A percentile compares a stretch with the other conserved stretches of the same genome.
Conservation (phyloP, 2,329 filamentous ascomycete genomes). For the Alternaria longipes region DNA sequence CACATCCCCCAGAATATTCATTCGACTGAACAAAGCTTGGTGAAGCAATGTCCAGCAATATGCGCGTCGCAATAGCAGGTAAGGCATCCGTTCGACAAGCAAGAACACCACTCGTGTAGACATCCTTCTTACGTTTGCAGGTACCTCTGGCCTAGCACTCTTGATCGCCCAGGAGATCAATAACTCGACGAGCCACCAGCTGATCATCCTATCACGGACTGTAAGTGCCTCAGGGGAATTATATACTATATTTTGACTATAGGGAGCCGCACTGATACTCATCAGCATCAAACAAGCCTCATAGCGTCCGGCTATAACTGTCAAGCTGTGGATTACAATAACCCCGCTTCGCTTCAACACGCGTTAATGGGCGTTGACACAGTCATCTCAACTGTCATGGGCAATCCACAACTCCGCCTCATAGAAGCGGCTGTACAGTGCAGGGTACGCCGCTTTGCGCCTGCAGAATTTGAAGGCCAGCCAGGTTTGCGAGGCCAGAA, state of each 20-base stretch:
- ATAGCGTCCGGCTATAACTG: constrained; percentile 70
- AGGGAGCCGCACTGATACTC: constrained; percentile 18
- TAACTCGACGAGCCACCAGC: constrained; percentile 69
- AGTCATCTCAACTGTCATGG: constrained; percentile 77
- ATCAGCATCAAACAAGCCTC: constrained; percentile 64
- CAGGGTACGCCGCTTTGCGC: constrained; percentile 74
- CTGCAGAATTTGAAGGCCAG: constrained; percentile 77
- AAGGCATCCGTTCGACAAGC: not conserved
- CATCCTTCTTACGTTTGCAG: constrained; percentile 32
- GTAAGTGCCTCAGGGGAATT: constrained; percentile 54
- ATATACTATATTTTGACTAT: not conserved
- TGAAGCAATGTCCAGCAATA: constrained; percentile 52
- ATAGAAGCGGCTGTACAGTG: constrained; percentile 75
- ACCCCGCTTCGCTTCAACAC: constrained; percentile 67
- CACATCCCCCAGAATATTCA: not conserved
- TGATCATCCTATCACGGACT: constrained; percentile 74
- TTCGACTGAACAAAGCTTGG: constrained; percentile 1
- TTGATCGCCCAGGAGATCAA: constrained; percentile 68
- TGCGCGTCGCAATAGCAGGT: constrained; percentile 68
- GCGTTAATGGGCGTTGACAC: constrained; percentile 76
- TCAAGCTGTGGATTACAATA: constrained; percentile 72
- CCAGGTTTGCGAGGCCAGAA: constrained; percentile 63
- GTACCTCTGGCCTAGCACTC: constrained; percentile 67
- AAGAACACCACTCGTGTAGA: not conserved
- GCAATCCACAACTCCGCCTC: constrained; percentile 71